Conservation (phyloP, 1,139 yeast species). For the Blastobotrys ciferrii region DNA sequence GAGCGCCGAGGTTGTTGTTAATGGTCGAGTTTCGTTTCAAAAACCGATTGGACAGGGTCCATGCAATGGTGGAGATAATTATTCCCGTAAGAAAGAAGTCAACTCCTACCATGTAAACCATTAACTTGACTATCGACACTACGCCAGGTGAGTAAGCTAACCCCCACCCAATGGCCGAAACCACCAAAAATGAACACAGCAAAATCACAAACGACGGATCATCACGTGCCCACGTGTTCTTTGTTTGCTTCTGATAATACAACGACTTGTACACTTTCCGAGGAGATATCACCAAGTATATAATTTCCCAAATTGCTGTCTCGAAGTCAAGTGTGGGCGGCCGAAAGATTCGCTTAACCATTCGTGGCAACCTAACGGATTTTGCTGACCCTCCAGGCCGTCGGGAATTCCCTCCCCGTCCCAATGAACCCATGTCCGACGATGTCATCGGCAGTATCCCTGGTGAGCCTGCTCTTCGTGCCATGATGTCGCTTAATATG, state of each 20-base stretch:
- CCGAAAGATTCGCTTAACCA: constrained; percentile 50
- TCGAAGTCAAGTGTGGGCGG: constrained; percentile 88
- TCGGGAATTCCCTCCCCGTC: constrained; percentile 2
- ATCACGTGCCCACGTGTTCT: constrained; percentile 77
- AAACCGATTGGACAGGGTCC: constrained; percentile 68
- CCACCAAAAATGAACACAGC: constrained; percentile 57
- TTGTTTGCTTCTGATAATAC: constrained; percentile 73
- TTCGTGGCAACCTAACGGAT: constrained; percentile 27
- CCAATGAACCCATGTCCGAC: constrained; percentile 6
- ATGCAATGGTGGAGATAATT: constrained; percentile 65
- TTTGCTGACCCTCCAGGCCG: constrained; percentile 7
- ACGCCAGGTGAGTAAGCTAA: constrained; percentile 69
- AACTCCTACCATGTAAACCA: constrained; percentile 78
- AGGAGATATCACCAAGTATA: constrained; percentile 70
- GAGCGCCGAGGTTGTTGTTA: constrained; percentile 42
- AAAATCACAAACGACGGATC: constrained; percentile 86
- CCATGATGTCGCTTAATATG: constrained; percentile 3
- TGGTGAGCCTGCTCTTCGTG: constrained; percentile 4
- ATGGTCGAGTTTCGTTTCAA: constrained; percentile 40
- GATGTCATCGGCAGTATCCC: constrained; percentile 8
- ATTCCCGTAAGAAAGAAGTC: constrained; percentile 76
- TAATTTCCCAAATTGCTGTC: constrained; percentile 89
- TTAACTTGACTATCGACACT: constrained; percentile 57
- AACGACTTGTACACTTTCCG: constrained; percentile 77
- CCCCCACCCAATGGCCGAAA: constrained; percentile 91